phyloP scores from a whole-genome alignment of 2,329 filamentous ascomycete species.

The Chalaropsis thielavioides region DNA sequence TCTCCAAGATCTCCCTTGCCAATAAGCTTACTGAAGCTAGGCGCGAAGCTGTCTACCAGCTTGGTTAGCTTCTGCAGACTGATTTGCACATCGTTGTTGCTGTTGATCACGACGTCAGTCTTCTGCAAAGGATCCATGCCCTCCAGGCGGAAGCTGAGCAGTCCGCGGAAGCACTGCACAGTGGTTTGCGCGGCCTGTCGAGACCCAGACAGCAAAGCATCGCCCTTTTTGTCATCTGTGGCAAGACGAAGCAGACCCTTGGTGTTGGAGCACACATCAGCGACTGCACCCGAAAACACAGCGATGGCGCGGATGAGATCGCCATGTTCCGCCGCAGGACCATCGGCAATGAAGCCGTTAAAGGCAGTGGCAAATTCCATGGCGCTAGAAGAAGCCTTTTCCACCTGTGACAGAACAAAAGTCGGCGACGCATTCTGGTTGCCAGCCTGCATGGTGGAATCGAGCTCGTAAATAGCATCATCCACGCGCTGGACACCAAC shows the following conservation, averaged over 20 bases:
- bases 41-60: conserved; percentile 79
- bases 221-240: conserved; percentile 87
- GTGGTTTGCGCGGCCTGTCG: conserved; percentile 74
- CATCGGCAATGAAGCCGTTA: conserved; percentile 97
- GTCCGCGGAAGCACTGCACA: conserved; percentile 84
- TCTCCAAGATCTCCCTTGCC: conserved; percentile 81
- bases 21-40: conserved; percentile 67
- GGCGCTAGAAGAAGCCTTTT: conserved; percentile 85
- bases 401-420: conserved; percentile 90
- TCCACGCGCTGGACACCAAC: conserved; percentile 87
- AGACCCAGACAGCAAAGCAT: conserved; percentile 68
- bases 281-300: conserved; percentile 75
- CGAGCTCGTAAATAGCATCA: conserved; percentile 90
- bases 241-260: conserved; percentile 89
- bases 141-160: conserved; percentile 87
- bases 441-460: conserved; percentile 95
- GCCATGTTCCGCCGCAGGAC: conserved; percentile 74
- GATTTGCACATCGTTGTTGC: conserved; percentile 90
- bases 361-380: conserved; percentile 97
- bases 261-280: conserved; percentile 89
- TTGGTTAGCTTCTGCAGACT: conserved; percentile 89
- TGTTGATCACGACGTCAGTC: conserved; percentile 94
- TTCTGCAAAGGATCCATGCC: conserved; percentile 82
- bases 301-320: conserved; percentile 90
- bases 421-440: conserved; percentile 95